Evolutionary conservation across 805 yeast genomes (phyloP).

Genomic region (Wickerhamomyces subpelliculosus): DNA sequence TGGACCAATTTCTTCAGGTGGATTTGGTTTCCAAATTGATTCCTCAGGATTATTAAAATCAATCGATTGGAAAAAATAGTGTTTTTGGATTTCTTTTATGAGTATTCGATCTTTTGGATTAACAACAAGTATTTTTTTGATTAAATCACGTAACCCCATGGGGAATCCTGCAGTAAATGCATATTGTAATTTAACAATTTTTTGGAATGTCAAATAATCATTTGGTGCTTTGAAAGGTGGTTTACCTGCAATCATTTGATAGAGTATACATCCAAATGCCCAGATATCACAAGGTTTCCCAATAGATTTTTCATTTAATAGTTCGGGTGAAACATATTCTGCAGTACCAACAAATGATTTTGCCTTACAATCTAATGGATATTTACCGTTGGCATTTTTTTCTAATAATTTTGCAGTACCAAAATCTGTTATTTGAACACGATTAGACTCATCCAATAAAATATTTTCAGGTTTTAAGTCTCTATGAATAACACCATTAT

Average conservation of each 20-base stretch:
- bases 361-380: conserved; percentile 63
- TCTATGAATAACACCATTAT: conserved; percentile 70
- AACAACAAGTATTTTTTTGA: conserved; percentile 58
- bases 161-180: conserved; percentile 88
- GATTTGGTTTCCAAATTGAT: conserved; percentile 49
- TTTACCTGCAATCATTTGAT: conserved; percentile 90
- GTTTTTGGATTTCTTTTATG: conserved; percentile 50
- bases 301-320: conserved; percentile 66
- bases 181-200: conserved; percentile 70
- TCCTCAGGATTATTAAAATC: conserved; percentile 43
- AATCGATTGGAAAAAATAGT: conserved; percentile 52
- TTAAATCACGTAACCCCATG: conserved; percentile 59
- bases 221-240: conserved; percentile 85
- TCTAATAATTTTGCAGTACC: conserved; percentile 77
- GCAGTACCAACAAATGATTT: conserved; percentile 85
- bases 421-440: conserved; percentile 71
- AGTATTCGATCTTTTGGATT: conserved; percentile 59
- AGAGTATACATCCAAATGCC: conserved; percentile 96
- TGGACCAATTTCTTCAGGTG: conserved; percentile 66
- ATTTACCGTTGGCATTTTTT: conserved; percentile 39
- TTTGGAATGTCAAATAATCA: conserved; percentile 76
- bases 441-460: conserved; percentile 50
- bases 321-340: conserved; percentile 77
- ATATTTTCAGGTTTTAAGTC: conserved; percentile 84
- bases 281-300: conserved; percentile 96